Evolutionary conservation across 495 filamentous ascomycete species (phyloP), one percentile per base, ranked within the genome.

Genomic region (Astrocystis sublimbata): DNA sequence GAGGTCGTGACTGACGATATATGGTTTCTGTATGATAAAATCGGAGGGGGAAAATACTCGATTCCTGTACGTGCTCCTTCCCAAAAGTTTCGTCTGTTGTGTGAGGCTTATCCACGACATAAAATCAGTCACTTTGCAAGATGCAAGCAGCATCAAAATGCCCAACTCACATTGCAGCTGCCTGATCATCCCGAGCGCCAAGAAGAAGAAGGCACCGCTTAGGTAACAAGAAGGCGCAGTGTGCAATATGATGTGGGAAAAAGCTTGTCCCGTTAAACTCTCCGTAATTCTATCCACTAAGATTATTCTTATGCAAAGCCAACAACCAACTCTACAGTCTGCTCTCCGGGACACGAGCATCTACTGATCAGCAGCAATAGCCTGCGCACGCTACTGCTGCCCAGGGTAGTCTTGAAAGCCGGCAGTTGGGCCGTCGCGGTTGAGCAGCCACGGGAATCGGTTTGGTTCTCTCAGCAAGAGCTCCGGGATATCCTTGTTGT

Each of bases 401-500:
- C 53, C 60, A 23, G 67, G 30, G 60, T 73, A 78, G 55, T 81
- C 78, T 35, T 19, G 61, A 45, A 81, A 81, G 30, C 77, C 76
- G 4, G 75, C 78, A 31, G 59, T 60, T 52, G 65, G 61, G 7
- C 75, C 76, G 45, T 76, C 74, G 49, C 78, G 63, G 42, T 76
- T 55, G n/a, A 75, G 43, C 60, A 79, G 21, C 58, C 78, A 81
- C 21, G 61, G 62, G 50, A 76, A 81, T 28, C 68, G 68, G 19
- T 71, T 68, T 1, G 57, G 65, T 8, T 76, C 63, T 2, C 64
- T 51, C 41, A 73, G 31, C 60, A 84, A 60, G 23, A 78, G 76
- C 23, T 28, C 28, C 31, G 81, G 81, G 53, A 83, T 60, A 54
- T 85, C 82, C 36, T 30, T 58, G 23, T 79, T 79, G 21, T 64